Percentiles rank a stretch among this genome's conserved stretches.
Evolutionary conservation across 2,329 filamentous ascomycete species (phyloP).

Genomic region (Hypoxylon sp.): DNA sequence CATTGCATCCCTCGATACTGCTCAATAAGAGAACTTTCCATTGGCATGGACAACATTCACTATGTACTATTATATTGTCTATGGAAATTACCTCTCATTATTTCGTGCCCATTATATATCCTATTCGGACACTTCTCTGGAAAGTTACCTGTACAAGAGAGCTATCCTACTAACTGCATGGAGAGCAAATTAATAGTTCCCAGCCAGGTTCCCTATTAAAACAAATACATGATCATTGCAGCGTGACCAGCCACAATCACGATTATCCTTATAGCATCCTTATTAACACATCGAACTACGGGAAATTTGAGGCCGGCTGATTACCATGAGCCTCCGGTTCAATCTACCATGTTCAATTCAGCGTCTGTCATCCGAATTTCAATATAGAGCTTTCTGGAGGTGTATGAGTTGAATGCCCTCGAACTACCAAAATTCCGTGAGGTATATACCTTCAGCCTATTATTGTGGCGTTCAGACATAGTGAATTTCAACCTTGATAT

Average conservation of each 20-base stretch:
- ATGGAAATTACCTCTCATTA: not conserved
- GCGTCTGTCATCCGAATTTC: not conserved
- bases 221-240: not conserved
- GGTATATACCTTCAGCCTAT: not conserved
- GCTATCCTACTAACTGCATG: not conserved
- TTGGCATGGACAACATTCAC: not conserved
- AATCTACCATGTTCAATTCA: not conserved
- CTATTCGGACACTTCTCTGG: not conserved
- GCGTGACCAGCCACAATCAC: not conserved
- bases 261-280: not conserved
- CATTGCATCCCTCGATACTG: conserved; percentile 2
- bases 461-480: not conserved
- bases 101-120: not conserved
- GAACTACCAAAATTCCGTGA: not conserved
- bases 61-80: not conserved
- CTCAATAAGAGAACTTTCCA: too few species aligned
- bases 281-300: not conserved
- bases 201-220: not conserved
- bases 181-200: not conserved
- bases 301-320: not conserved
- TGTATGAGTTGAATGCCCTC: not conserved
- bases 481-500: not conserved
- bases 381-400: not conserved
- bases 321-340: not conserved
- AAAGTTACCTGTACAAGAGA: not conserved